A percentile compares a stretch with the other conserved stretches of the same genome.
Conservation (phyloP, 345 rosid genomes). For the Eucalyptus viminalis region DNA sequence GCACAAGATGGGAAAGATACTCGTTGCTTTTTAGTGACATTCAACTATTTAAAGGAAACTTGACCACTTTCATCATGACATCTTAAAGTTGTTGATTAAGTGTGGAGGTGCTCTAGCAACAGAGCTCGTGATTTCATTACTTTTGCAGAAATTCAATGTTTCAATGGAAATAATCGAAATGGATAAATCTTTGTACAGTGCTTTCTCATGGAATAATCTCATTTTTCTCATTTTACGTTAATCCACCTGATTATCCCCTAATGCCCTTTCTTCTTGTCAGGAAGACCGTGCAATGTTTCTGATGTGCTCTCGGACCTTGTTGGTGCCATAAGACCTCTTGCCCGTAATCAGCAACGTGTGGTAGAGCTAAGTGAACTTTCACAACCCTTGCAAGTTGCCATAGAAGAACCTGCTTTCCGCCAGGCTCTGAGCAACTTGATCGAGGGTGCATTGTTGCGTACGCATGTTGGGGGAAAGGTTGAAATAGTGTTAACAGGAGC, state of each 20-base stretch:
- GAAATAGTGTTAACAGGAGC: conserved; percentile 60
- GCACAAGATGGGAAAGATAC: neutral
- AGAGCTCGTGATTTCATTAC: neutral
- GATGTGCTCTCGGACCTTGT: conserved; percentile 66
- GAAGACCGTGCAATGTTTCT: conserved; percentile 88
- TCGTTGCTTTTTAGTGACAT: neutral
- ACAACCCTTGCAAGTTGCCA: conserved; percentile 51
- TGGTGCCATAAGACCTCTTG: conserved; percentile 73
- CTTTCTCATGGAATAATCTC: neutral
- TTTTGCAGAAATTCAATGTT: neutral
- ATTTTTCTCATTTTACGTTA: neutral
- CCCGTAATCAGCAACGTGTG: conserved; percentile 58
- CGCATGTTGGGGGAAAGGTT: conserved; percentile 68
- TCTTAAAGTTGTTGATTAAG: neutral
- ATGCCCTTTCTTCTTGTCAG: conserved; percentile 60
- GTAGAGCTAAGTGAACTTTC: conserved; percentile 50
- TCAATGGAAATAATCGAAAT: neutral
- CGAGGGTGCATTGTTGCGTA: conserved; percentile 91
- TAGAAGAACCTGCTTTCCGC: conserved; percentile 79
- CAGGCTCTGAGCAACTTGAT: conserved; percentile 92
- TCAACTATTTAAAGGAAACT: neutral
- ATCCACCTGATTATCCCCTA: conserved; percentile 1
- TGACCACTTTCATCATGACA: neutral
- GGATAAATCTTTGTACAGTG: neutral
- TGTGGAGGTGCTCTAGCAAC: neutral